phyloP scores from a whole-genome alignment of 1,284 basidiomycete genomes.

The Apiotrichum porosum region DNA sequence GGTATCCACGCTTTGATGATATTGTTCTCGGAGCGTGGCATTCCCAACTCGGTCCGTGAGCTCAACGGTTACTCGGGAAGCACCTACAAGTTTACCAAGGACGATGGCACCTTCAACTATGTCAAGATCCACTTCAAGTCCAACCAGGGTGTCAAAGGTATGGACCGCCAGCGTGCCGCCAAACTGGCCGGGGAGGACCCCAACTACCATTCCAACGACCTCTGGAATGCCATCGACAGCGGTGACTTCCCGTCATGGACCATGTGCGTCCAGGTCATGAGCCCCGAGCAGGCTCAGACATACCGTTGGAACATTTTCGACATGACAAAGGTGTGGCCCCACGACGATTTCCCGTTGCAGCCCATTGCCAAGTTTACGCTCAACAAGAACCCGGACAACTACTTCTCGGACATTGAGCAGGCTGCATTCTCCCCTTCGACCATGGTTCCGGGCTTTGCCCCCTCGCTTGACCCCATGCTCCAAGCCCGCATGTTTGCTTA shows the following conservation, averaged over 20 bases:
- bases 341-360: constrained; percentile 68
- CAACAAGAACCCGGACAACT: constrained; percentile 64
- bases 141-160: constrained; percentile 69
- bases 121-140: constrained; percentile 83
- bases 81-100: constrained; percentile 55
- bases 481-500: constrained; percentile 92
- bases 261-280: constrained; percentile 69
- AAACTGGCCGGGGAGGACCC: constrained; percentile 45
- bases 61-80: constrained; percentile 70
- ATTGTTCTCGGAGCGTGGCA: constrained; percentile 72
- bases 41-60: constrained; percentile 75
- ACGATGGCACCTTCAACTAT: constrained; percentile 56
- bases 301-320: constrained; percentile 67
- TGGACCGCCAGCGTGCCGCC: constrained; percentile 42
- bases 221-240: constrained; percentile 60
- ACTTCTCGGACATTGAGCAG: constrained; percentile 69
- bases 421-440: constrained; percentile 66
- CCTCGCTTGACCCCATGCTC: constrained; percentile 78
- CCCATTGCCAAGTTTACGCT: constrained; percentile 70
- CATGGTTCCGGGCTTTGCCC: constrained; percentile 77
- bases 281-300: constrained; percentile 56
- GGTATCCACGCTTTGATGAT: constrained; percentile 69
- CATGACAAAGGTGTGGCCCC: constrained; percentile 76
- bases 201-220: constrained; percentile 69
- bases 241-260: constrained; percentile 69